These are phyloP conservation scores for Apiotrichum veenhuisii DNA, from an alignment of 1,284 basidiomycete species.

Conservation along the genomic window DNA sequence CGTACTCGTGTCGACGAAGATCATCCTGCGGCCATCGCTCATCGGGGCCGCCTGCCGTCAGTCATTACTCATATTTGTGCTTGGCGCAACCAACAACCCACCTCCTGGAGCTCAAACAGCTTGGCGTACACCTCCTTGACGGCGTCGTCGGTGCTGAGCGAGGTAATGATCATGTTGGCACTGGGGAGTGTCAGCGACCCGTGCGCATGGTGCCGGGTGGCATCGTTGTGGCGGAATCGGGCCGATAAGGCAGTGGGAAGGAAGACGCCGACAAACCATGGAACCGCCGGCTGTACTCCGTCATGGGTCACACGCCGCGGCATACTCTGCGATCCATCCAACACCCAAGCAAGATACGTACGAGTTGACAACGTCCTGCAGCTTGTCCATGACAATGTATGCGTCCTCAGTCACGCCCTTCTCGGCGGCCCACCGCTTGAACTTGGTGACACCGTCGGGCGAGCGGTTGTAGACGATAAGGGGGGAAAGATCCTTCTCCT, in stretches of 20 bases:
- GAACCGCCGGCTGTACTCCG: no score
- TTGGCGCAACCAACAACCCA: conserved; percentile 22
- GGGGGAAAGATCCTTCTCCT: conserved; percentile 32
- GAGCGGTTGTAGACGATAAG: conserved; percentile 49
- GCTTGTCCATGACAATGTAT: conserved; percentile 36
- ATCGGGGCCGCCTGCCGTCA: background rate
- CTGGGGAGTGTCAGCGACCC: no score
- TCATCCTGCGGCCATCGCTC: conserved; percentile 51
- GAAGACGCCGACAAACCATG: no score
- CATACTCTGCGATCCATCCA: background rate
- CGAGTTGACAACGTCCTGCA: conserved; percentile 43
- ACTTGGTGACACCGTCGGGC: conserved; percentile 32
- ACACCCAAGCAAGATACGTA: conserved; percentile 21
- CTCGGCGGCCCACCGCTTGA: conserved; percentile 34
- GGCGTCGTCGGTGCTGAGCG: conserved; percentile 67
- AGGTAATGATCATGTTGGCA: conserved; percentile 77
- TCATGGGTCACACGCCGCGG: background rate
- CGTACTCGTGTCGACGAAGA: conserved; percentile 77
- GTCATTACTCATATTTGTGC: no score
- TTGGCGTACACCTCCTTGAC: conserved; percentile 65
- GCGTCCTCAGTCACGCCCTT: conserved; percentile 29
- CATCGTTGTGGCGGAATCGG: background rate
- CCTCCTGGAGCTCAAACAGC: conserved; percentile 60
- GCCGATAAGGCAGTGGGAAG: no score
- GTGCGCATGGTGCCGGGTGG: conserved; percentile 11